Evolutionary conservation across 495 filamentous ascomycete species (phyloP).

Genomic region (Choiromyces venosus): DNA sequence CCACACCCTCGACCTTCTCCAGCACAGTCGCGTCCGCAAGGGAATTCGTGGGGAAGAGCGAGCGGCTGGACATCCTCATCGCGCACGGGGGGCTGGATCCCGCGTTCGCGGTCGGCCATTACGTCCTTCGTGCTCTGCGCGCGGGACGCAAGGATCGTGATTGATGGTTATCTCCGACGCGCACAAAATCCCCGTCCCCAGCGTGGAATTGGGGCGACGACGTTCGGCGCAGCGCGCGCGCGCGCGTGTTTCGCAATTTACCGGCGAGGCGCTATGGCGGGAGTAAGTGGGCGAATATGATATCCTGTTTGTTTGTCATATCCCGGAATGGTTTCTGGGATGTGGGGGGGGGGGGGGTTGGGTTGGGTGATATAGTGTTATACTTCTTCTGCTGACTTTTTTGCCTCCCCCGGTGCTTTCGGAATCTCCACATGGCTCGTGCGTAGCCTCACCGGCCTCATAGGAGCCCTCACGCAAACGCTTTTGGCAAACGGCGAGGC

Average conservation of each 20-base stretch:
- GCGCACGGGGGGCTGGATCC: no score
- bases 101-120: no score
- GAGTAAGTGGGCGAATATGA: conserved; percentile 51
- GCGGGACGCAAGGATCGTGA: no score
- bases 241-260: conserved; percentile 15
- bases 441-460: conserved; percentile 7
- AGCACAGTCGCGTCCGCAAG: conserved; percentile 14
- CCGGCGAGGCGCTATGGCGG: conserved; percentile 43
- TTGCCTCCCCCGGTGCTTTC: conserved; percentile 6
- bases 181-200: no score
- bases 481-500: conserved; percentile 18
- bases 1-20: conserved; percentile 26
- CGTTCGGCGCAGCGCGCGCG: no score
- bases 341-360: conserved; percentile 6
- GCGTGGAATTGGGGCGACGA: no score
- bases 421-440: conserved; percentile 14
- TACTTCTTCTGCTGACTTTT: no score
- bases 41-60: conserved; percentile 12
- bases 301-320: no score
- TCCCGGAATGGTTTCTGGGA: no score
- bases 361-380: conserved; percentile 22
- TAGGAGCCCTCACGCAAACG: conserved; percentile 29
- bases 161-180: no score
- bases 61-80: conserved; percentile 27
- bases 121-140: no score